Percentiles rank a stretch among this genome's conserved stretches.
Conservation (phyloP, 345 rosid genomes). For the Capsella bursapastoris region DNA sequence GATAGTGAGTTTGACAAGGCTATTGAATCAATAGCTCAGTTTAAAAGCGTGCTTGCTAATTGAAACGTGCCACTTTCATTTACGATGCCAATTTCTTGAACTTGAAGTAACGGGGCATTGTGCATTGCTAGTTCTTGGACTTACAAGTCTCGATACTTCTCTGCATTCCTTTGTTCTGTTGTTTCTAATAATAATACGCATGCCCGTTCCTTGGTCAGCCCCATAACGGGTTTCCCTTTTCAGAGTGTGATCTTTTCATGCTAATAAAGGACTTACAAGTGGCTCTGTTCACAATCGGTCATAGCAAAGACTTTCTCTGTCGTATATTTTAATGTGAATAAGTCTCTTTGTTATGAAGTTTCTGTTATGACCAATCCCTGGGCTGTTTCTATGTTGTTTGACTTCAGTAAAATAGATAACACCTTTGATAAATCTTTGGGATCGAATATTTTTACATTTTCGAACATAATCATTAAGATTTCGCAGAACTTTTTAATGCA, state of each 20-base stretch:
- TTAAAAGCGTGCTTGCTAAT: conserved; percentile 47
- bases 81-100: neutral
- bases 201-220: conserved; percentile 19
- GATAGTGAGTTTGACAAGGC: conserved; percentile 75
- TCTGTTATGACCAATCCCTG: neutral
- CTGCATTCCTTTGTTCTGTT: conserved; percentile 22
- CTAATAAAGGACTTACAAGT: conserved; percentile 14
- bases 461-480: neutral
- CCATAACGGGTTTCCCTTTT: neutral
- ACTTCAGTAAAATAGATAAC: neutral
- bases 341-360: neutral
- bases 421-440: too few species aligned
- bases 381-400: neutral
- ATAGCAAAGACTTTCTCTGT: neutral
- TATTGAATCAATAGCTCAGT: conserved; percentile 63
- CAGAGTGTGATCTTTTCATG: conserved; percentile 2
- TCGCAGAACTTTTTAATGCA: neutral
- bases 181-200: conserved; percentile 30
- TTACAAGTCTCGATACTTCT: neutral
- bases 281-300: neutral
- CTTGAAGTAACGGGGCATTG: neutral
- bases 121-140: neutral
- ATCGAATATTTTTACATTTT: too few species aligned
- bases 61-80: conserved; percentile 15
- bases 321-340: neutral